Conservation (phyloP, 768 basidiomycete species). For the Coprinopsis marcescibilis region DNA sequence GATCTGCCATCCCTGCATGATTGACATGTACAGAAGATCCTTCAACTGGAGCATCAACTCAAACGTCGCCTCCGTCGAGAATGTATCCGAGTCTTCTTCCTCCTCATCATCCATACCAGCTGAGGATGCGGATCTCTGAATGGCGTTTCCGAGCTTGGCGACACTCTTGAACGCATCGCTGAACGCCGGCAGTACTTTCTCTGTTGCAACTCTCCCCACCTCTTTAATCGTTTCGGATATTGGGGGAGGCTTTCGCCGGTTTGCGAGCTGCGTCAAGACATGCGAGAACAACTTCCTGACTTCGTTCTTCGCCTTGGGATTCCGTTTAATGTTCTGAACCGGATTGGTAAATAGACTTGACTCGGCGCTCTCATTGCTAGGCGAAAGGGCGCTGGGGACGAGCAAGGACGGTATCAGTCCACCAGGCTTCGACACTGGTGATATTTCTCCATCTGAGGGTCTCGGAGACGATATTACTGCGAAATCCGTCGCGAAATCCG, state of each 20-base stretch:
- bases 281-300: constrained; percentile 65
- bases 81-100: constrained; percentile 38
- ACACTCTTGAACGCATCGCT: constrained; percentile 40
- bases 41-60: constrained; percentile 58
- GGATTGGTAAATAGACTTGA: too few species aligned
- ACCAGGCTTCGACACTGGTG: not conserved
- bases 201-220: constrained; percentile 18
- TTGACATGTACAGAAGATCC: constrained; percentile 52
- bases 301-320: constrained; percentile 47
- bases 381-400: not conserved
- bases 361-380: too few species aligned
- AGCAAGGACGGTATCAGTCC: not conserved
- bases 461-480: constrained; percentile 13
- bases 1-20: constrained; percentile 55
- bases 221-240: constrained; percentile 38
- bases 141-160: constrained; percentile 30
- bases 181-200: constrained; percentile 34
- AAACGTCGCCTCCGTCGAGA: constrained; percentile 62
- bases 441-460: not conserved
- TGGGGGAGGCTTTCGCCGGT: constrained; percentile 48
- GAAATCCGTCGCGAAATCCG: constrained; percentile 19
- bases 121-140: constrained; percentile 14
- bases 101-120: constrained; percentile 39
- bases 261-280: constrained; percentile 57
- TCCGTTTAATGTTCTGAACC: constrained; percentile 17